Conservation (phyloP, 176 grass and related monocot species). For the Aegilops longissima region DNA sequence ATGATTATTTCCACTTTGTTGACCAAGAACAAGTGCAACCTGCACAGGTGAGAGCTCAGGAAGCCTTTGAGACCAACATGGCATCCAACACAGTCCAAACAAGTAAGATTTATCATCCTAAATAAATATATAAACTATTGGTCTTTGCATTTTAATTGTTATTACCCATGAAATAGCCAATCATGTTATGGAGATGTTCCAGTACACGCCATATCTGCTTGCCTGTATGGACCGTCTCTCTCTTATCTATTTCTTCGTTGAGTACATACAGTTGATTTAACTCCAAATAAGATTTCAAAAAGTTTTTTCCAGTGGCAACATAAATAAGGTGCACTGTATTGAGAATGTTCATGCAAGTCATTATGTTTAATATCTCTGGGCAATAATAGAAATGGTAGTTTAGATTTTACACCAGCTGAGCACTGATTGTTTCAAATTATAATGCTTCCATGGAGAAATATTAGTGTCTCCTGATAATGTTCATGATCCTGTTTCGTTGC, state of each 20-base stretch:
- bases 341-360: background rate
- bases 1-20: conserved; percentile 91
- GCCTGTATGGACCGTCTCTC: background rate
- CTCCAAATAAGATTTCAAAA: background rate
- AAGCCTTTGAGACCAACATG: conserved; percentile 61
- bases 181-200: background rate
- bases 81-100: conserved; percentile 28
- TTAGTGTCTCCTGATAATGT: background rate
- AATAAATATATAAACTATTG: background rate
- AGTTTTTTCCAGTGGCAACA: background rate
- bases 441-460: background rate
- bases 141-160: background rate
- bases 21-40: conserved; percentile 82
- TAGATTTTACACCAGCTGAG: background rate
- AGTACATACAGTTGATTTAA: background rate
- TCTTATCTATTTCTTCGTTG: background rate
- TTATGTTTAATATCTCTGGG: background rate
- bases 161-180: background rate
- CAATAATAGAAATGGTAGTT: background rate
- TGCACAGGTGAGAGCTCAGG: conserved; percentile 31
- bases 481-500: background rate
- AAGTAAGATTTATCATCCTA: background rate
- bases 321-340: background rate
- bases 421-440: background rate
- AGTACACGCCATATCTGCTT: background rate